Evolutionary conservation across 2,329 filamentous ascomycete species (phyloP).

Genomic region (Ophiosphaerella narmari): DNA sequence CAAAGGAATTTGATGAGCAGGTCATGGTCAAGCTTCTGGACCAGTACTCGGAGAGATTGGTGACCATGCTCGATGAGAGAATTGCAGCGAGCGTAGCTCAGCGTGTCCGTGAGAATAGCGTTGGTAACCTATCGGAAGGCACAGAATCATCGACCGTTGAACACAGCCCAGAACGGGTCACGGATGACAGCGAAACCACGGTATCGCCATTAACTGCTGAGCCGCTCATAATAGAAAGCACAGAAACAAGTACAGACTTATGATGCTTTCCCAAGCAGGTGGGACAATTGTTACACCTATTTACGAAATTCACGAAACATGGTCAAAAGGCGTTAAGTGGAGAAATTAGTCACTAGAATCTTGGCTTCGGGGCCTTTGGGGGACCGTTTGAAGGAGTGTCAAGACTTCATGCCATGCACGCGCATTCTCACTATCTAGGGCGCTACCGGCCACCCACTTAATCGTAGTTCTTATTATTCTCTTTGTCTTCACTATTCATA

Average conservation of each 20-base stretch:
- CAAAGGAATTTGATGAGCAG: constrained; percentile 49
- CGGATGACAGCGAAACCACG: constrained; percentile 7
- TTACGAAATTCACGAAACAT: constrained; percentile 2
- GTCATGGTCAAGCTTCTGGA: constrained; percentile 65
- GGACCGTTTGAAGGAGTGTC: background rate
- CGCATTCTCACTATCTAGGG: background rate
- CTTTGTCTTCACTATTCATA: background rate
- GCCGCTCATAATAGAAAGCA: constrained; percentile 12
- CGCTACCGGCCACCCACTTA: background rate
- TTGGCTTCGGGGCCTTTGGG: background rate
- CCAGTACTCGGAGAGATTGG: constrained; percentile 74
- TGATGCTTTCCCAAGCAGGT: background rate
- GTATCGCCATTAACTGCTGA: constrained; percentile 5
- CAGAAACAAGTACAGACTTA: constrained; percentile 2
- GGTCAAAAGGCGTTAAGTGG: constrained; percentile 1
- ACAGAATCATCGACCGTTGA: constrained; percentile 15
- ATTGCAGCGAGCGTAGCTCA: constrained; percentile 53
- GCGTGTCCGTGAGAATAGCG: constrained; percentile 41
- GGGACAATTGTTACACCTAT: background rate
- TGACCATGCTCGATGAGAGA: constrained; percentile 74
- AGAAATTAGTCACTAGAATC: background rate
- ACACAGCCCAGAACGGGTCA: constrained; percentile 10
- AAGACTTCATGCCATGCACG: background rate
- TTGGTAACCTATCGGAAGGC: constrained; percentile 27
- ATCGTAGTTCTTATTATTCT: constrained; percentile 1